Conservation (phyloP, 139 green algal genomes). For the Coccomyxa sp. region DNA sequence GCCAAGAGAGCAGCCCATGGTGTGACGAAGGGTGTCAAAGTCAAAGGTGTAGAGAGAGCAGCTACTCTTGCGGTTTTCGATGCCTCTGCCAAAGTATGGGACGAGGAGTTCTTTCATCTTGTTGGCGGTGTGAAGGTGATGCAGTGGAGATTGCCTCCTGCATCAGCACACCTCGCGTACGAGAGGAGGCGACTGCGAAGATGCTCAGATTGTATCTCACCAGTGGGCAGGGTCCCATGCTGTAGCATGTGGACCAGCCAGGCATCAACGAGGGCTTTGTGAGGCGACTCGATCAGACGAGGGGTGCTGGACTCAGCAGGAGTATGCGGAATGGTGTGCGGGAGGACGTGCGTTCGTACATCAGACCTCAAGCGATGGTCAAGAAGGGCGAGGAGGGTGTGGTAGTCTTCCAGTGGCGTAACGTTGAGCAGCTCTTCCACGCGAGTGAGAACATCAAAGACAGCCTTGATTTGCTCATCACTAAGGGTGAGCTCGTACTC, state of each 20-base stretch:
- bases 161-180: not conserved
- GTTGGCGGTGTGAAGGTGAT: not conserved
- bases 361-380: not conserved
- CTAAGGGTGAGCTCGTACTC: not conserved
- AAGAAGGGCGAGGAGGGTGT: not conserved
- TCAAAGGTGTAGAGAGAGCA: not conserved
- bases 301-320: not conserved
- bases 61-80: not conserved
- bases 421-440: not conserved
- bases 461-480: not conserved
- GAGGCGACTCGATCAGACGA: not conserved
- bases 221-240: not conserved
- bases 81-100: not conserved
- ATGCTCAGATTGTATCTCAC: not conserved
- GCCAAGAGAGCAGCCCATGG: not conserved
- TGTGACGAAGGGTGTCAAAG: not conserved
- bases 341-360: not conserved
- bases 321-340: not conserved
- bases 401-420: not conserved
- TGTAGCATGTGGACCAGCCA: not conserved
- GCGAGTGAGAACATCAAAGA: not conserved
- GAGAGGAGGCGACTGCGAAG: not conserved
- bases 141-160: not conserved
- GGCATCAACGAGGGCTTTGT: not conserved
- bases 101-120: not conserved